phyloP scores from a whole-genome alignment of 306 rosid species.

The Calophaca sinica region DNA sequence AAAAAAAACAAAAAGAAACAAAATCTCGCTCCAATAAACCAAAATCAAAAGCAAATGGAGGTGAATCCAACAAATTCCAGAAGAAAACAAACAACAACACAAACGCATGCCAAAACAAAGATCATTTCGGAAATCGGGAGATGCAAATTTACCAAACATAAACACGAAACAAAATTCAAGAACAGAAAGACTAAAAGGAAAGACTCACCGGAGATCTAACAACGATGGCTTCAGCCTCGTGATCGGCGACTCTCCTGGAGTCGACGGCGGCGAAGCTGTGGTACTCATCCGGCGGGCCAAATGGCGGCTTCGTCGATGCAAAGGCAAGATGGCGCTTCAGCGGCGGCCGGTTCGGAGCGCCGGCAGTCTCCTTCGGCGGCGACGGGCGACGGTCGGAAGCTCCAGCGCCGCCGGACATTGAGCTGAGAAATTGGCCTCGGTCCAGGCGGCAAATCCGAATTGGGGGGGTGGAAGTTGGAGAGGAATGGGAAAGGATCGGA shows the following conservation, averaged over 20 bases:
- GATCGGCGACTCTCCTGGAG: constrained; percentile 58
- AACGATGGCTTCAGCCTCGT: constrained; percentile 67
- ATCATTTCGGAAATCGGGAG: not conserved
- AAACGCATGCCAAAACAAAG: not conserved
- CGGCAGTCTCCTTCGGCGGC: constrained; percentile 49
- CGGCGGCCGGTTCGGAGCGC: constrained; percentile 61
- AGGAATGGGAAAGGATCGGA: constrained; percentile 12
- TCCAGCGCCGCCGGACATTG: constrained; percentile 77
- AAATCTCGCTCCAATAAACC: not conserved
- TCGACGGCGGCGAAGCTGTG: constrained; percentile 62
- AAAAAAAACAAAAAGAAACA: not conserved
- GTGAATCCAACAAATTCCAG: constrained; percentile 34
- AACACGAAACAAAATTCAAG: not conserved
- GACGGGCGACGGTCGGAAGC: constrained; percentile 60
- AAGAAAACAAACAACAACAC: not conserved
- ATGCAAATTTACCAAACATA: not conserved
- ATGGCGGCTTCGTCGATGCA: constrained; percentile 79
- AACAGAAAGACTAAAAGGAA: not conserved
- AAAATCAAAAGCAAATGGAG: constrained; percentile 19
- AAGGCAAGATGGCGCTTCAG: constrained; percentile 78
- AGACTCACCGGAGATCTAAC: constrained; percentile 84
- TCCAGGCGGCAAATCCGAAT: constrained; percentile 4
- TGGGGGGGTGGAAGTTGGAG: constrained; percentile 7
- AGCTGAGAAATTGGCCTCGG: constrained; percentile 16
- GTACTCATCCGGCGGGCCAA: constrained; percentile 73